phyloP scores from a whole-genome alignment of 2,329 filamentous ascomycete genomes.

The Phaeosphaeriaceae sp. region DNA sequence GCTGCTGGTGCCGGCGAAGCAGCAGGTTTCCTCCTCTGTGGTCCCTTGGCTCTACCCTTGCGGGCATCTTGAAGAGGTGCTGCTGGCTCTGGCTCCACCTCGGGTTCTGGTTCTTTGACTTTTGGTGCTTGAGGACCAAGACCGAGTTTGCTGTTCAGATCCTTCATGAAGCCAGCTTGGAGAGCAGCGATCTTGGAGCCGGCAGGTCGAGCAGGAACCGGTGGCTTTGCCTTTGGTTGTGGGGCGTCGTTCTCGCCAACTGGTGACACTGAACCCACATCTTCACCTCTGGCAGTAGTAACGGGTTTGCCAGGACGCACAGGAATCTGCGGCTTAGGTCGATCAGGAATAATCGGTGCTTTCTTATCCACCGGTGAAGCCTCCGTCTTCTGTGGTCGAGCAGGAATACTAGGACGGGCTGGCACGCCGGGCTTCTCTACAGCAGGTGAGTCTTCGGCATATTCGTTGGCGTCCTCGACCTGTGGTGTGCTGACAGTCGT shows the following conservation, averaged over 20 bases:
- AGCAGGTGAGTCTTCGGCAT: constrained; percentile 41
- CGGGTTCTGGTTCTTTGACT: constrained; percentile 71
- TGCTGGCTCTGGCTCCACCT: constrained; percentile 67
- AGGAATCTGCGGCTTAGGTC: constrained; percentile 70
- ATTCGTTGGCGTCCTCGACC: constrained; percentile 55
- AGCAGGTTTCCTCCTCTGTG: constrained; percentile 74
- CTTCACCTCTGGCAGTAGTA: constrained; percentile 35
- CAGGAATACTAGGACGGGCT: constrained; percentile 38
- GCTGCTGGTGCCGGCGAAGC: constrained; percentile 61
- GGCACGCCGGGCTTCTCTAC: constrained; percentile 39
- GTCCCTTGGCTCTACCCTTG: constrained; percentile 88
- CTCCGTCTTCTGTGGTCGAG: constrained; percentile 45
- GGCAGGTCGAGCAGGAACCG: constrained; percentile 76
- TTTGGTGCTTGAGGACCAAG: constrained; percentile 82
- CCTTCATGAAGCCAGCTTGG: constrained; percentile 89
- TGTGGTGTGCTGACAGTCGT: constrained; percentile 69
- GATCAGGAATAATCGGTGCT: constrained; percentile 61
- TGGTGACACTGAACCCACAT: constrained; percentile 30
- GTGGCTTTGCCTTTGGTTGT: constrained; percentile 76
- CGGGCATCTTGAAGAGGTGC: constrained; percentile 85
- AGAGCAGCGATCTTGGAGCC: constrained; percentile 89
- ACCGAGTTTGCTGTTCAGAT: constrained; percentile 87
- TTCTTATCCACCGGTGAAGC: constrained; percentile 59
- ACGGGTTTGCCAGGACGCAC: constrained; percentile 62
- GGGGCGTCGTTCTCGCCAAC: constrained; percentile 44